Evolutionary conservation across 116 monocot species (phyloP), one percentile per base, ranked within the genome.

Genomic region (Zostera marina): DNA sequence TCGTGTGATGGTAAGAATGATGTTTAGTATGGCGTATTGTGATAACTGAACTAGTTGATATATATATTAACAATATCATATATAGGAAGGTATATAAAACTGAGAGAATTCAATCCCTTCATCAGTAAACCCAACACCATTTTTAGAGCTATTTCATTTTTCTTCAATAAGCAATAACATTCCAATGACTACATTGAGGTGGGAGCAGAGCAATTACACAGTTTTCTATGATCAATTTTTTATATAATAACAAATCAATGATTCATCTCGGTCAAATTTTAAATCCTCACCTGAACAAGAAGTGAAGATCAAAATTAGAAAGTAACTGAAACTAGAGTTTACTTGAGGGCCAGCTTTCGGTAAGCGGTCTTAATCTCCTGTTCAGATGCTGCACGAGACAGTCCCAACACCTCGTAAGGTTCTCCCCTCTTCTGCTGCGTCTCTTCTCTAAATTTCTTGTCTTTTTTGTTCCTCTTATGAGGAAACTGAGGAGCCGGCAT

Each of bases 301-400:
- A 12, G 43, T 41, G 22, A 59, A 42, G 12, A 12, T 22, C 32
- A 55, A 22, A 32, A 13, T 9, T 10, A 6, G 22, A 13, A 20
- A 43, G 20, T 42, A 11, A 54, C 1, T 22, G 23, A 59, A 59
- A 9, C 40, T 15, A 52, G 20, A 41, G 52, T 24, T 23, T 72
- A 83, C 82, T 70, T 83, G 69, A 83, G 82, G 47, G 82, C 82
- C 69, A 83, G 47, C 62, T 55, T 75, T 19, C 82, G 65, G 70
- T 75, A 83, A 7, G 75, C 78, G 19, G 69, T 64, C 75, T 78
- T 83, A 66, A 83, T 83, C 54, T 78, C 82, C 72, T 75, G 82
- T 26, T 83, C 82, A 16, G 78, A 67, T 10, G 82, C 68, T 53
- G 68, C 75, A 12, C 75, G 74, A 11, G 47, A 60, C 21, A 83